Evolutionary conservation across 495 filamentous ascomycete genomes (phyloP), one percentile per base, ranked within the genome.

Genomic region (Neurospora tetraspora): DNA sequence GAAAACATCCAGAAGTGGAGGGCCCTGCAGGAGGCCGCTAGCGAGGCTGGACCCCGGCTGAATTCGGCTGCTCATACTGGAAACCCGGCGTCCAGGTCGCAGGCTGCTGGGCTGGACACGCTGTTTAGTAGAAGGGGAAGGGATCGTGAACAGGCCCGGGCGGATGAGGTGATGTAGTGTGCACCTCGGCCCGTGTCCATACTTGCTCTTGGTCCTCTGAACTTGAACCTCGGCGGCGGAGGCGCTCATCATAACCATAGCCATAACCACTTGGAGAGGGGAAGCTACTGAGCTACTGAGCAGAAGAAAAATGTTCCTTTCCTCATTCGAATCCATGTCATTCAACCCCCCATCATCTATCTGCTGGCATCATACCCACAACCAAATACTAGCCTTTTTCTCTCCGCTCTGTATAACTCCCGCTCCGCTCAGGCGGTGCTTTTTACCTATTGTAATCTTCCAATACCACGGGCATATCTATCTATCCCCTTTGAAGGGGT

Each of bases 1-100:
- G 82, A 82, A 42, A 81, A 77, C 27, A 78, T 82, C n/a, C 75
- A 78, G 4, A 78, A 80, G 71, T 81, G 79, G 79, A 82, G 82
- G 72, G 81, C 81, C 16, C 79, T 84, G 73, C 81, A 82, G 37
- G 83, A 85, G 68, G 78, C 78, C 4, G 74, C 77, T 3, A 77
- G 77, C 20, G 70, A 71, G 70, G 73, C 71, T 20, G 36, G 61
- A 18, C 14, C 23, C 38, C 53, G 68, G 65, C 14, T 39, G 31
- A 61, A 39, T 10, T 43, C 34, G 69, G 36, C 69, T 34, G 53
- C 53, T 31, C 53, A 65, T 34, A 1, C 12, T 65, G 53, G 27
- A 61, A 72, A 36, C 40, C 37, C 61, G 65, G 40, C 36, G 61
- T 71, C 61, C n/a, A 45, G 43, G 45, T n/a, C 75, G 34, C 31